Conservation (phyloP, 2,329 filamentous ascomycete genomes). For the Macrophomina pseudophaseolina region DNA sequence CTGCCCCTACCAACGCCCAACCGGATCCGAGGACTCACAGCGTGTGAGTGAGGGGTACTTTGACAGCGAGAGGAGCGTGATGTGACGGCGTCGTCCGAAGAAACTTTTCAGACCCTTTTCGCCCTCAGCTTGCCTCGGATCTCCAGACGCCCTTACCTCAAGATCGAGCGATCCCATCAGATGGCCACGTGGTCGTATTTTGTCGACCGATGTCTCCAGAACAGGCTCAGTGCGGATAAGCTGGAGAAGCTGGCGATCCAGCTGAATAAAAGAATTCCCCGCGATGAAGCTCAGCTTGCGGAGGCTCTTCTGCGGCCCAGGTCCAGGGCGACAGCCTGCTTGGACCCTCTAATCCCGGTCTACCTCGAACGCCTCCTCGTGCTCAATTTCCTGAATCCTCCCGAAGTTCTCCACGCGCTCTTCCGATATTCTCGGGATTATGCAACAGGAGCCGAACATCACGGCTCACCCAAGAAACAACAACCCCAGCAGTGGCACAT, state of each 20-base stretch:
- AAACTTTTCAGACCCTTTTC: constrained; percentile 11
- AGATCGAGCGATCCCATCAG: constrained; percentile 15
- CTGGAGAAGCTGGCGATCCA: constrained; percentile 41
- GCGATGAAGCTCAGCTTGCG: constrained; percentile 43
- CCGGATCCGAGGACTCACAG: background rate
- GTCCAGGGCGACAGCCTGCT: constrained; percentile 32
- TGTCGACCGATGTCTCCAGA: constrained; percentile 42
- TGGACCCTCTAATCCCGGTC: constrained; percentile 43
- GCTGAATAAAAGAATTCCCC: constrained; percentile 40
- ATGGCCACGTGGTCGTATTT: constrained; percentile 31
- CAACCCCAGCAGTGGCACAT: constrained; percentile 38
- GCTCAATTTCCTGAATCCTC: constrained; percentile 40
- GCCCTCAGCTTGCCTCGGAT: constrained; percentile 8
- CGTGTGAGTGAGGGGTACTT: background rate
- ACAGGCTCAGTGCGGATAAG: constrained; percentile 38
- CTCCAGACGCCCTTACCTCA: constrained; percentile 22
- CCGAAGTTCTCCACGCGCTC: constrained; percentile 40
- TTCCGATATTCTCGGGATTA: constrained; percentile 44
- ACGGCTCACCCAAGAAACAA: constrained; percentile 33
- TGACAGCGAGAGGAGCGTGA: constrained; percentile 5
- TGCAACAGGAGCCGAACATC: constrained; percentile 32
- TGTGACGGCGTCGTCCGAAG: constrained; percentile 15
- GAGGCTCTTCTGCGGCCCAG: constrained; percentile 42
- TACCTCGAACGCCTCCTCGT: constrained; percentile 43
- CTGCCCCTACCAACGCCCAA: background rate